Evolutionary conservation across 139 green algal genomes (phyloP), one percentile per base, ranked within the genome.

Genomic region (Auxenochlorella pyrenoidosa): DNA sequence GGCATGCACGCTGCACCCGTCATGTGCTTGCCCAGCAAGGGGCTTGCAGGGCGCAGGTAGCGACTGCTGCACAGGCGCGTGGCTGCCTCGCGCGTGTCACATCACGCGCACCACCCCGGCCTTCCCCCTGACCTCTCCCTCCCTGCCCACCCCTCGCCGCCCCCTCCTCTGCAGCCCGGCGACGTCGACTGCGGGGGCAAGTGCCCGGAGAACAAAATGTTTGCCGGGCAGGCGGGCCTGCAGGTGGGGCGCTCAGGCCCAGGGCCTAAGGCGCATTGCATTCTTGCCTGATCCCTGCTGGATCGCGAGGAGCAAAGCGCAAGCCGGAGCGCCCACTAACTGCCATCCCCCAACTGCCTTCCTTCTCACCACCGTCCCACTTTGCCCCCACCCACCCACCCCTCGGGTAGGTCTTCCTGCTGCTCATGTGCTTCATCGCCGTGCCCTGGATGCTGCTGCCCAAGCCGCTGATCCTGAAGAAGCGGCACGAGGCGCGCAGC

Each of bases 381-480:
- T 41, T 34, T 36, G n/a, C 32, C 32, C n/a, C 30, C 30, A 32
- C 66, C n/a, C 66, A 3, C 63, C 63, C 16, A 19, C 28, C 24
- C 13, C 63, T 26, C 54, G 15, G 10, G 16, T 13, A 63, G 34
- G 70, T 76, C 70, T 76, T 76, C 70, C 70, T 79, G 38, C 72
- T 79, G 13, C 21, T 79, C 72, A 51, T 51, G 36, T 54, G 40
- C 40, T 79, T 79, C 22, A 51, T 54, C 72, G 21, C 72, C 5
- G 72, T 54, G 21, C 72, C 40, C 38, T 79, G 72, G 91, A 99
- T 99, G 98, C 94, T 99, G 43, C 51, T 99, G 21, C 97, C 98
- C 68, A 99, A 99, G 92, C 98, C 98, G 1, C 88, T 98, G 82
- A 97, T 99, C 76, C 92, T 99, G 79, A 96, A 97, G 70, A 94